Evolutionary conservation across 202 grass and related monocot species (phyloP), one percentile per base, ranked within the genome.

Genomic region (Panicum hallii): DNA sequence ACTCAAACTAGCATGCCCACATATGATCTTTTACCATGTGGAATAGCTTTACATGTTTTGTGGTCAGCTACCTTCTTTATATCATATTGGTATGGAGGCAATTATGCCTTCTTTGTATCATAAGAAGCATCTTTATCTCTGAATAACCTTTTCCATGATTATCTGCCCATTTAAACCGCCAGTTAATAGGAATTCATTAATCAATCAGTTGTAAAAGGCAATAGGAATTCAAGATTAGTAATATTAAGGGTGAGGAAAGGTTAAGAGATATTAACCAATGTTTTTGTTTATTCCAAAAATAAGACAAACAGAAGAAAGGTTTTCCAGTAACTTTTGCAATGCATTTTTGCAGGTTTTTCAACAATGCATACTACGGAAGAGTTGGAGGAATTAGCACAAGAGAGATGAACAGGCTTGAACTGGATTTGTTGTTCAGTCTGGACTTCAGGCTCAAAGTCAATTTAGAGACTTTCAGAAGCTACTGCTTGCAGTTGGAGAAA

Each of bases 371-470:
- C 86, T 95, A 98, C 1, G 95, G 85, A 5, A 92, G 85, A 75
- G 93, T 95, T 20, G 95, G 95, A 82, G 91, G 95, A 50, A 95
- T 98, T 72, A 95, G 75, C 91, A 98, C 91, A 30, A 58, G 84
- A 5, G 95, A 98, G 81, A 93, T 98, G 89, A 95, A 95, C 63
- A 85, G 81, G 13, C 86, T 98, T 19, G 95, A 95, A 53, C 70
- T 98, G 38, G 92, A 95, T 88, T 77, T 98, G 48, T 72, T 98
- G 52, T 95, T 98, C 73, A 85, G 91, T 85, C 79, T 98, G 77
- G 91, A 95, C 84, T 98, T 98, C 84, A 93, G 91, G 79, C 91
- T 98, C 61, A 94, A 89, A 83, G 93, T 93, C 50, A 79, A 90
- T 74, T 30, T 93, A 34, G 84, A 81, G 60, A 95, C 86, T 30